Conservation (phyloP, 345 rosid species). For the Pseudoturritis turrita region DNA sequence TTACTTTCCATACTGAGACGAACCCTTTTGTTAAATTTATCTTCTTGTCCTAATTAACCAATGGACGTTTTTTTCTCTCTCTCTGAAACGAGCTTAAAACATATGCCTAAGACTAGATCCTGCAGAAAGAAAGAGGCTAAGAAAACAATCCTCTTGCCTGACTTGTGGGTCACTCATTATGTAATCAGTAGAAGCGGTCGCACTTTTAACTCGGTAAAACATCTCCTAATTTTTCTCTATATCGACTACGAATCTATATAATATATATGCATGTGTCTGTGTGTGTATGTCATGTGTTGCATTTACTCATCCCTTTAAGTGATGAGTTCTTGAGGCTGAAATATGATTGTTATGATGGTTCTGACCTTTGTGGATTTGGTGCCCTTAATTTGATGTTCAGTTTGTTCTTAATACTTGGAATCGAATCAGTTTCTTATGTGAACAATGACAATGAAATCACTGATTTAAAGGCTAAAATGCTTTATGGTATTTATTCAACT, state of each 20-base stretch:
- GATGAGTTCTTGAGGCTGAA: too few species aligned
- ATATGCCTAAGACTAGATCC: background rate
- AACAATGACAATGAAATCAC: background rate
- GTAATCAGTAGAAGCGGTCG: background rate
- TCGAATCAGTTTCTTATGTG: background rate
- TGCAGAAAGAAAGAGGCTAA: background rate
- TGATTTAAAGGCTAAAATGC: background rate
- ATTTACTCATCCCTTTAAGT: background rate
- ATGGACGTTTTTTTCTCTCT: background rate
- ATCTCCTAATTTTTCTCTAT: background rate
- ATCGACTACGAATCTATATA: background rate
- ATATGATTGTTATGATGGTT: background rate
- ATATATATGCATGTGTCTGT: background rate
- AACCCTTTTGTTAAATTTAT: background rate
- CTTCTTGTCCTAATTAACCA: background rate
- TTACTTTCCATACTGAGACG: background rate
- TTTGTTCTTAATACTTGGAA: background rate
- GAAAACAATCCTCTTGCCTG: background rate
- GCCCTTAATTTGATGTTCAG: background rate
- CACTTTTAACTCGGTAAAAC: background rate
- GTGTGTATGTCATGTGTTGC: background rate
- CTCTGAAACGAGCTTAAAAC: background rate
- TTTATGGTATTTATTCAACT: background rate
- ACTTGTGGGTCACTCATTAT: slow-evolving; percentile 6
- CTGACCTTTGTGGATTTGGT: background rate